These are phyloP conservation scores for Peniophora sp. DNA, from an alignment of 1,284 basidiomycete species.

Conservation along the genomic window DNA sequence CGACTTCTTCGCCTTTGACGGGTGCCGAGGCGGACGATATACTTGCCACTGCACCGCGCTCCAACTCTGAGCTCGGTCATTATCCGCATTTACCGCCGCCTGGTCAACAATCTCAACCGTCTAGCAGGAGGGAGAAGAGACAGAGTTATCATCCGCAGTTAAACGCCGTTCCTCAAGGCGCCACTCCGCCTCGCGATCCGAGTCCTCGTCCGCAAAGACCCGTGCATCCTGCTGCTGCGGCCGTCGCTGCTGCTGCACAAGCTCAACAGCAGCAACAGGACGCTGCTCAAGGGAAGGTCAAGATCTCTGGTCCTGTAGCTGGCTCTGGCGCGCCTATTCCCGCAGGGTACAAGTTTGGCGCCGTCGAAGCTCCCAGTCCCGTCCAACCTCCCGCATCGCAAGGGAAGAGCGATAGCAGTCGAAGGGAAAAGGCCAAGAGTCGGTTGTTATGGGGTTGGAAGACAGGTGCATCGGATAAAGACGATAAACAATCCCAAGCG, in stretches of 20 bases:
- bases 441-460: slow-evolving; percentile 82
- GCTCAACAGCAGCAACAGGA: slow-evolving; percentile 23
- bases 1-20: slow-evolving; percentile 37
- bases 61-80: slow-evolving; percentile 73
- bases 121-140: slow-evolving; percentile 49
- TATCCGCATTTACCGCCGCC: slow-evolving; percentile 55
- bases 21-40: slow-evolving; percentile 28
- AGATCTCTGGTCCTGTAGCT: slow-evolving; percentile 87
- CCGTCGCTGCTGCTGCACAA: slow-evolving; percentile 58
- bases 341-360: slow-evolving; percentile 82
- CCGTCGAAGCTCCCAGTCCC: slow-evolving; percentile 45
- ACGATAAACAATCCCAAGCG: slow-evolving; percentile 11
- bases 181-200: slow-evolving; percentile 31
- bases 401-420: slow-evolving; percentile 31
- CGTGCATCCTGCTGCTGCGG: slow-evolving; percentile 30
- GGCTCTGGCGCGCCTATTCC: slow-evolving; percentile 68
- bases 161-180: slow-evolving; percentile 29
- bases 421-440: slow-evolving; percentile 85
- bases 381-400: slow-evolving; percentile 6
- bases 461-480: slow-evolving; percentile 20
- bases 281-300: slow-evolving; percentile 47
- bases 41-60: slow-evolving; percentile 38
- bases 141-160: slow-evolving; percentile 43
- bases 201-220: not conserved
- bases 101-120: slow-evolving; percentile 26